phyloP scores from a whole-genome alignment of 805 yeast genomes.

The Candida silvatica region DNA sequence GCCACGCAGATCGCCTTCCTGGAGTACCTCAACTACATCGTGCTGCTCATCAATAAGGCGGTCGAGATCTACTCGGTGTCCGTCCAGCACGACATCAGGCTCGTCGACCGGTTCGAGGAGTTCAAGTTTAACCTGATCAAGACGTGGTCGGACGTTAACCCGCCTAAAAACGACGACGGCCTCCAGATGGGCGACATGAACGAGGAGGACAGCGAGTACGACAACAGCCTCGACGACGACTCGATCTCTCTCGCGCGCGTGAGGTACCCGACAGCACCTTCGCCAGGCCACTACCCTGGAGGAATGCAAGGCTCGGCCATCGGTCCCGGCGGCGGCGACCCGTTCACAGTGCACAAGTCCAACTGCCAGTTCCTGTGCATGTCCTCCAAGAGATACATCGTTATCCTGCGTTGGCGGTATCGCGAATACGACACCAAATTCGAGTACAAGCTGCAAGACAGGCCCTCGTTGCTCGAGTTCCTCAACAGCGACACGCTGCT shows the following conservation, averaged over 20 bases:
- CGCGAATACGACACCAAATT: conserved; percentile 14
- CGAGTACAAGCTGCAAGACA: conserved; percentile 20
- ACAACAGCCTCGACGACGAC: conserved; percentile 16
- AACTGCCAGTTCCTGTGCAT: conserved; percentile 13
- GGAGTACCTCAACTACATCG: conserved; percentile 22
- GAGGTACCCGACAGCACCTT: conserved; percentile 6
- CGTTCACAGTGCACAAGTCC: conserved; percentile 6
- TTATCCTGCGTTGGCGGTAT: conserved; percentile 16
- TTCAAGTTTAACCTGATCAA: conserved; percentile 23
- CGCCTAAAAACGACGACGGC: conserved; percentile 2
- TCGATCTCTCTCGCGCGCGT: conserved; percentile 25
- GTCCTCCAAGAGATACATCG: conserved; percentile 15
- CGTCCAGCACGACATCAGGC: conserved; percentile 15
- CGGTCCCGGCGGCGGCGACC: conserved; percentile 1
- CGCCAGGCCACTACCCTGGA: too few species aligned
- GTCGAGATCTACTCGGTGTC: conserved; percentile 23
- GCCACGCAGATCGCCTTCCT: conserved; percentile 25
- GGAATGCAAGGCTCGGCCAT: too few species aligned
- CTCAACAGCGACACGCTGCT: conserved; percentile 15
- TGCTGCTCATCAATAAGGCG: conserved; percentile 20
- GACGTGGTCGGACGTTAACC: conserved; percentile 14
- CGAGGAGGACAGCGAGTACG: conserved; percentile 18
- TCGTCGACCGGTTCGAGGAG: conserved; percentile 23
- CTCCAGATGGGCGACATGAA: conserved; percentile 7
- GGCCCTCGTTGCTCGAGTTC: conserved; percentile 16